Evolutionary conservation across 1,139 yeast species (phyloP), one percentile per base, ranked within the genome.

Genomic region (Yamadazyma triangularis): DNA sequence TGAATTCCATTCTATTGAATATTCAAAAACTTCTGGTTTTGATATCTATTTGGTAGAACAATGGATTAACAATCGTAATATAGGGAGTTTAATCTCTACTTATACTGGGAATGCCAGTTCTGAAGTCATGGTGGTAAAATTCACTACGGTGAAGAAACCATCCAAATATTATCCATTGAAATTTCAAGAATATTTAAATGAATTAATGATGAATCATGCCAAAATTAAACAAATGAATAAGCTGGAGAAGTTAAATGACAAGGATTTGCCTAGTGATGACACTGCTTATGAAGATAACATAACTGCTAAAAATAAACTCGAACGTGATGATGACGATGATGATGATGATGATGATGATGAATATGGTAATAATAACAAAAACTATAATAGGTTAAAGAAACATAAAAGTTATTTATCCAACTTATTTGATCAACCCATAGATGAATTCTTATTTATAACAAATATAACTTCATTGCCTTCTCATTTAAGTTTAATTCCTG

Each of bases 41-140:
- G 97, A 91, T 52, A 73, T 85, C 16, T 91, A 91, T 49, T 65
- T 91, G 28, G 95, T 89, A 9, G 97, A 91, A 51, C 96, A 89
- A 55, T 91, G 98, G 97, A 81, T 85, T 3, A 71, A 82, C 25
- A 79, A 79, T 35, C 64, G 97, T 24, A 70, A 73, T 32, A 62
- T 78, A 14, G 79, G 86, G 22, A 68, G 81, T 0, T 70, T 84
- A 6, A 81, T 89, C 15, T 77, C 91, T 1, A 77, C 93, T 0
- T 91, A 74, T 50, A 89, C 97, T 0, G 97, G 97, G 2, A 85
- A 87, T 48, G 56, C 73, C 8, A 65, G 66, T 16, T 85, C 87
- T 43, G 60, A 62, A 25, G 72, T 87, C 1, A 56, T 66, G 7
- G 94, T 81, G 2, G 71, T 76, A 11, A 71, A 74, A 38, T 67